These are phyloP conservation scores for Phyllosticta citrichinensis DNA, from an alignment of 2,329 filamentous ascomycete genomes.

Conservation along the genomic window DNA sequence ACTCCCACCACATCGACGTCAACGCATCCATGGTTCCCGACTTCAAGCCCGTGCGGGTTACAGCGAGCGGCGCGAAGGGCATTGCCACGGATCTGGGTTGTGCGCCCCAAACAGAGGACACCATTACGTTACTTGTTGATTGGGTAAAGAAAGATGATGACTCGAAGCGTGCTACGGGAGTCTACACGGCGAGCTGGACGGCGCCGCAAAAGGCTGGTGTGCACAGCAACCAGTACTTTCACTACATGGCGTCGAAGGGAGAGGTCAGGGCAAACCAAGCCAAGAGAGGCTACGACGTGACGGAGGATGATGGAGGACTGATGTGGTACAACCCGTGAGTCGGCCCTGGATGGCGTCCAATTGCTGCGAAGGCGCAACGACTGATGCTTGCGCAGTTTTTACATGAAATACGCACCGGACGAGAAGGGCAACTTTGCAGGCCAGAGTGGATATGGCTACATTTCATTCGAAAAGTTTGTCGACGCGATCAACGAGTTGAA, in stretches of 20 bases:
- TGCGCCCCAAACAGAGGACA: conserved; percentile 74
- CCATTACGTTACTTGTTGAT: conserved; percentile 80
- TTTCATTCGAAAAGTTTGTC: conserved; percentile 93
- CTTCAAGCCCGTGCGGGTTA: conserved; percentile 69
- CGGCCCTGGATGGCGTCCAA: not conserved
- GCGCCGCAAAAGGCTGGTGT: conserved; percentile 86
- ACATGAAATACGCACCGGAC: conserved; percentile 89
- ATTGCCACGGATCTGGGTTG: conserved; percentile 73
- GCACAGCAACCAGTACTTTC: conserved; percentile 96
- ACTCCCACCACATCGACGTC: conserved; percentile 88
- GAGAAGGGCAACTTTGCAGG: conserved; percentile 92
- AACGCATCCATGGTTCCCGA: conserved; percentile 85
- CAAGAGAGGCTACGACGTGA: conserved; percentile 87
- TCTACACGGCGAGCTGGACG: conserved; percentile 93
- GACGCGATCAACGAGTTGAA: conserved; percentile 75
- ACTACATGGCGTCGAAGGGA: conserved; percentile 76
- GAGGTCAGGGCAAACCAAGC: conserved; percentile 89
- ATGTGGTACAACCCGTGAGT: conserved; percentile 77
- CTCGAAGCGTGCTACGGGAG: conserved; percentile 66
- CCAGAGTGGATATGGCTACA: conserved; percentile 85
- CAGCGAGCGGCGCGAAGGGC: conserved; percentile 66
- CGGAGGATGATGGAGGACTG: conserved; percentile 63
- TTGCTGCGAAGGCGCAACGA: not conserved
- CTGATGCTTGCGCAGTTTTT: conserved; percentile 45
- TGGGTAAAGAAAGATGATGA: conserved; percentile 68